Base-by-base conservation (phyloP, 768 basidiomycete genomes). In the Kwoniella europaea region DNA sequence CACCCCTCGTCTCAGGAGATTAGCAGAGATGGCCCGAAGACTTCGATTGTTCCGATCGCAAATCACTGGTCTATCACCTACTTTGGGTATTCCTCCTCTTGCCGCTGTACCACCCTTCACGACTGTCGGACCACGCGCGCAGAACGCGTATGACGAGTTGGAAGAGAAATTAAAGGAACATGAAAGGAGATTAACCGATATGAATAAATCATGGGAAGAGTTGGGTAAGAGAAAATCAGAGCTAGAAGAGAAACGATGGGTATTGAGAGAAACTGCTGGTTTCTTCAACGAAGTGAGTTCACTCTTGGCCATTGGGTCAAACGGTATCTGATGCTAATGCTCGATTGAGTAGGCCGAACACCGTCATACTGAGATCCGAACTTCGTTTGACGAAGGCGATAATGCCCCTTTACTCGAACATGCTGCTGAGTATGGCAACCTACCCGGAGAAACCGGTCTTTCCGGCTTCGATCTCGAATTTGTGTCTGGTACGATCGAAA, bases 21-120 rank as follows among this genome's bases (percentile, higher is more conserved):
- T 96, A 70, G 96, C 97, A 83, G 96, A 99, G 81, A 95, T 96
- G 91, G 91, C 92, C 9, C 92, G 97, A 74, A 91, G 94, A 44
- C 90, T 94, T 61, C 91, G 94, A 67, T 95, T 98, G 84, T 97
- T 98, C 80, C 83, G 87, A 1, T 86, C 88, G 35, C 94, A 98
- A 80, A 93, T 97, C 72, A 88, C 90, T 74, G 91, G 91, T 77
- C 91, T 95, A 82, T 90, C 89, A 74, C 92, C 94, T 71, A 87
- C 88, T 4, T 86, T 98, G 53, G 91, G 91, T 58, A 87, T 94
- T 68, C 90, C 94, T 6, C 90, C 96, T 29, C 87, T 96, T 67
- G 88, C 90, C 67, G 95, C 98, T 81, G 93, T 91, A 0, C 89
- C 91, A 2, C 91, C 93, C 9, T 87, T 98, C 72, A 88, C 93